Conservation (phyloP, 2,329 filamentous ascomycete genomes). For the Sclerotinia sclerotiorum region DNA sequence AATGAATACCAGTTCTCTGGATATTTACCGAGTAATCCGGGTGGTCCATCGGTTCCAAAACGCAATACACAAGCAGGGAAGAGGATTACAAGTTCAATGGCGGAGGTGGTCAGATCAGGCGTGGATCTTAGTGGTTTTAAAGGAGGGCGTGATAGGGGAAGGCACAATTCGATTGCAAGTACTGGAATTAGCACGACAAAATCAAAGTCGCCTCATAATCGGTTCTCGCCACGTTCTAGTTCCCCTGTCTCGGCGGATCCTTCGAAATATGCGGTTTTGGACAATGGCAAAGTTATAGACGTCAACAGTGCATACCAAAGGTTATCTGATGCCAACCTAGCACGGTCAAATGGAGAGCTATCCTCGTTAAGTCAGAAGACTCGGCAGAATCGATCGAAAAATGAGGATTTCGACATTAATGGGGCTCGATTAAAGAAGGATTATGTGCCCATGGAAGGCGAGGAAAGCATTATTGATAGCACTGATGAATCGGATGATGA, state of each 20-base stretch:
- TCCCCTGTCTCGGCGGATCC: constrained; percentile 40
- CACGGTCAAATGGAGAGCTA: constrained; percentile 62
- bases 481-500: constrained; percentile 63
- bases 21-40: constrained; percentile 53
- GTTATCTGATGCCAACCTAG: constrained; percentile 69
- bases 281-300: constrained; percentile 63
- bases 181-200: constrained; percentile 32
- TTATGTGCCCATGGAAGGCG: constrained; percentile 34
- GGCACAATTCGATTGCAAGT: constrained; percentile 33
- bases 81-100: constrained; percentile 46
- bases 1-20: constrained; percentile 63
- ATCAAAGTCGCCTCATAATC: constrained; percentile 39
- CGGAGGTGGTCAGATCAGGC: constrained; percentile 53
- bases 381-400: constrained; percentile 32
- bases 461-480: constrained; percentile 36
- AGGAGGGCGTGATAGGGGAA: constrained; percentile 34
- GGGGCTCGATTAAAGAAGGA: constrained; percentile 38
- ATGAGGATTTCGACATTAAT: constrained; percentile 27
- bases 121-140: constrained; percentile 50
- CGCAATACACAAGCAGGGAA: constrained; percentile 51
- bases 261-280: constrained; percentile 48
- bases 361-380: constrained; percentile 44
- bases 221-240: constrained; percentile 35
- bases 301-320: constrained; percentile 68
- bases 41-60: constrained; percentile 47